phyloP scores from a whole-genome alignment of 176 grass and related monocot species.

The Rhynchospora breviuscula region DNA sequence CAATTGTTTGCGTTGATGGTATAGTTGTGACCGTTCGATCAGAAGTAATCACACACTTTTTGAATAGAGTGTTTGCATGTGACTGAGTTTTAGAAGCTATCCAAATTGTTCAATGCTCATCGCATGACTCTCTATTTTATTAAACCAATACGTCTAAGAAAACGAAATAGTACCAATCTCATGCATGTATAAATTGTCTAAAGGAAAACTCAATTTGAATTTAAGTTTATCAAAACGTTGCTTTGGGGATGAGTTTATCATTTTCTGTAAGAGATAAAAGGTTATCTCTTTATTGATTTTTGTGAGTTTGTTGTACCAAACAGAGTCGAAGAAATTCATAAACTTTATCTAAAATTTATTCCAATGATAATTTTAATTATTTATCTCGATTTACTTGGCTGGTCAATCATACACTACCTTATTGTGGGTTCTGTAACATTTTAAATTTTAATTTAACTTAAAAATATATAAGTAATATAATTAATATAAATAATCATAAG shows the following conservation, averaged over 20 bases:
- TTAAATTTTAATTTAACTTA: too few relatives aligned
- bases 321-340: neutral
- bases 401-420: neutral
- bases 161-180: neutral
- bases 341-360: neutral
- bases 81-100: neutral
- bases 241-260: neutral
- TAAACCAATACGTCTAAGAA: neutral
- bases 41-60: too few relatives aligned
- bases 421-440: too few relatives aligned
- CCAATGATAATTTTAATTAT: neutral
- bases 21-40: too few relatives aligned
- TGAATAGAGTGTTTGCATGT: too few relatives aligned
- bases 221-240: too few relatives aligned
- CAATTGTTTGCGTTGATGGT: too few relatives aligned
- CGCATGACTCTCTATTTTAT: neutral
- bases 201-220: too few relatives aligned
- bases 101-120: neutral
- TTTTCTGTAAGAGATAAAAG: neutral
- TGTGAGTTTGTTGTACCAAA: neutral
- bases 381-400: neutral
- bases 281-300: too few relatives aligned
- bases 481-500: too few relatives aligned
- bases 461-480: too few relatives aligned
- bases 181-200: neutral